phyloP scores from a whole-genome alignment of 2,329 filamentous ascomycete genomes.

The Exophiala lecanii-corni region DNA sequence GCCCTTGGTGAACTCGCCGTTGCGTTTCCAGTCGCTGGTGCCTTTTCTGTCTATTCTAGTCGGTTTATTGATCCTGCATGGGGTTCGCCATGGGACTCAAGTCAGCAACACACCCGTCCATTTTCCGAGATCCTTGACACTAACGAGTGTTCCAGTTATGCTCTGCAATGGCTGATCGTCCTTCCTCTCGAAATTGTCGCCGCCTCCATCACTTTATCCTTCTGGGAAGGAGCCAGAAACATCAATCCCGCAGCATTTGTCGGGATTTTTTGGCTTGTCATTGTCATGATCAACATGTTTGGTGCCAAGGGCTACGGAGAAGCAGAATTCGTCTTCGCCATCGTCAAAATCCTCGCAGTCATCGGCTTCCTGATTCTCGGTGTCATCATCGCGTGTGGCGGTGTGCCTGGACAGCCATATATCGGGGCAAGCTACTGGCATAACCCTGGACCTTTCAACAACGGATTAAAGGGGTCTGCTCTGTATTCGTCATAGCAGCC shows the following conservation, averaged over 20 bases:
- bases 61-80: conserved; percentile 88
- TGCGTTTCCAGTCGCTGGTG: conserved; percentile 81
- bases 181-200: conserved; percentile 82
- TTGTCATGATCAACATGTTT: conserved; percentile 73
- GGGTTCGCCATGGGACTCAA: conserved; percentile 98
- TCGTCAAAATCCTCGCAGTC: conserved; percentile 75
- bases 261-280: conserved; percentile 66
- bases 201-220: conserved; percentile 75
- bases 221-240: conserved; percentile 57
- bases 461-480: conserved; percentile 61
- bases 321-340: conserved; percentile 74
- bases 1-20: conserved; percentile 87
- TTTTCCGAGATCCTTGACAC: too few relatives aligned
- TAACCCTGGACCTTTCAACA: conserved; percentile 68
- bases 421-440: conserved; percentile 75
- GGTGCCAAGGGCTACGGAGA: conserved; percentile 81
- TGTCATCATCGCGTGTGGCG: conserved; percentile 45
- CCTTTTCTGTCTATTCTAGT: conserved; percentile 85
- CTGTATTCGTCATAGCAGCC: conserved; percentile 59
- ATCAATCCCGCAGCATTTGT: conserved; percentile 58
- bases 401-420: conserved; percentile 61
- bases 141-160: conserved; percentile 54
- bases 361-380: conserved; percentile 65
- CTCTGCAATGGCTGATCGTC: conserved; percentile 78
- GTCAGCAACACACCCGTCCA: conserved; percentile 39